Evolutionary conservation across 306 rosid species (phyloP).

Genomic region (Fagus sylvatica): DNA sequence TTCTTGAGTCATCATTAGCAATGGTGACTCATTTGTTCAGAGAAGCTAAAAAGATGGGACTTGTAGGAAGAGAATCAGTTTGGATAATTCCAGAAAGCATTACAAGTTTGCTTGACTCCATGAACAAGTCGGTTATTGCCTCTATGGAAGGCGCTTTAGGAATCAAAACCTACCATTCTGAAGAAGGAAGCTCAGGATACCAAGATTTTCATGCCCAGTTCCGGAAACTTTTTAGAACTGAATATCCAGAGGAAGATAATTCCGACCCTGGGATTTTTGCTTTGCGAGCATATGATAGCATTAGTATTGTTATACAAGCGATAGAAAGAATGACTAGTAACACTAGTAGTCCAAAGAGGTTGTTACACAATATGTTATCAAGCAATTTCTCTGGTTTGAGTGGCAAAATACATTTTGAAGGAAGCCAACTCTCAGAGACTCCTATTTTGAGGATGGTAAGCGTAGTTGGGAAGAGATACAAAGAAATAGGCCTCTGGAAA

Average conservation of each 20-base stretch:
- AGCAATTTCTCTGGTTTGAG: conserved; percentile 53
- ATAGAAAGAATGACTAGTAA: conserved; percentile 26
- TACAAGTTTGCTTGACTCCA: conserved; percentile 45
- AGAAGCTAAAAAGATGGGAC: conserved; percentile 52
- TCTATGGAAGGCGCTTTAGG: conserved; percentile 70
- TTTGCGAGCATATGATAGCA: conserved; percentile 61
- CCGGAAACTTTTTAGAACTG: conserved; percentile 24
- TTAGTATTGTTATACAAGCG: conserved; percentile 47
- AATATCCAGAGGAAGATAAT: conserved; percentile 46
- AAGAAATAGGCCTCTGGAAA: conserved; percentile 59
- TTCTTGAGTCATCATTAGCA: conserved; percentile 54
- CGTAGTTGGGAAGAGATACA: conserved; percentile 41
- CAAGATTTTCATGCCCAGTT: conserved; percentile 38
- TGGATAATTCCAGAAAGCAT: conserved; percentile 66
- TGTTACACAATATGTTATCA: conserved; percentile 27
- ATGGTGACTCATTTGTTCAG: conserved; percentile 50
- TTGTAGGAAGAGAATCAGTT: conserved; percentile 44
- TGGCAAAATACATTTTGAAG: conserved; percentile 52
- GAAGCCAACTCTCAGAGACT: conserved; percentile 30
- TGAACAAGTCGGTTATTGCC: conserved; percentile 43
- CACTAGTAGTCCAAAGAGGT: conserved; percentile 9
- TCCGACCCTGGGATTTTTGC: conserved; percentile 54
- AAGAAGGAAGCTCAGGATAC: conserved; percentile 22
- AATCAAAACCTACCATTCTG: conserved; percentile 52
- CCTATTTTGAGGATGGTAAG: conserved; percentile 48